Percentiles rank a stretch among this genome's conserved stretches.
phyloP scores from a whole-genome alignment of 345 rosid genomes.

The Cochlearia excelsa region DNA sequence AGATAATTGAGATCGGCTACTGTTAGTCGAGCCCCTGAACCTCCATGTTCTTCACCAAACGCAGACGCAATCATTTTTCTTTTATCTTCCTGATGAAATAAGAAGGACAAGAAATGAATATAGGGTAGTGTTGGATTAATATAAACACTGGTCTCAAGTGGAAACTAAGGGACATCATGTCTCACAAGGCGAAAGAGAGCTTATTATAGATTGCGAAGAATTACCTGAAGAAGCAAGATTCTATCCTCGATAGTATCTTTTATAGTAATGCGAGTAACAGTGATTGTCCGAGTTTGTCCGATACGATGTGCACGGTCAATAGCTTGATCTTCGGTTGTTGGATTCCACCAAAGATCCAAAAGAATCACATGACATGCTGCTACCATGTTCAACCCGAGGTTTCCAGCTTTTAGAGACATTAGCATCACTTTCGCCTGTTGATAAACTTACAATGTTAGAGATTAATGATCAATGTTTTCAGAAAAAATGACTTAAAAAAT shows the following conservation, averaged over 20 bases:
- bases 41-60: constrained; percentile 87
- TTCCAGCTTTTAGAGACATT: constrained; percentile 95
- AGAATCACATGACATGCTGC: constrained; percentile 94
- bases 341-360: constrained; percentile 98
- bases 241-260: constrained; percentile 82
- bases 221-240: constrained; percentile 81
- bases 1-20: constrained; percentile 77
- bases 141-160: constrained; percentile 12
- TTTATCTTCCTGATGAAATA: constrained; percentile 67
- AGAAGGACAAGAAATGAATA: neutral
- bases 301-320: constrained; percentile 96
- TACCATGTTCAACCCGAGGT: constrained; percentile 91
- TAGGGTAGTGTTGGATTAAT: neutral
- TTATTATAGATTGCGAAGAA: constrained; percentile 8
- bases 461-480: constrained; percentile 2
- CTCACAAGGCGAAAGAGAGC: constrained; percentile 1
- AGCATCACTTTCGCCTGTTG: constrained; percentile 74
- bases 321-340: constrained; percentile 85
- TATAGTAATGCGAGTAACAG: constrained; percentile 80
- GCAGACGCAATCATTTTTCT: constrained; percentile 91
- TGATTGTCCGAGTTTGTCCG: constrained; percentile 91
- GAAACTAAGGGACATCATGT: constrained; percentile 3
- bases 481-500: constrained; percentile 9
- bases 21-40: constrained; percentile 62
- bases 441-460: constrained; percentile 9